A percentile compares a stretch with the other conserved stretches of the same genome.
Conservation (phyloP, 306 rosid species). For the Cercis canadensis region DNA sequence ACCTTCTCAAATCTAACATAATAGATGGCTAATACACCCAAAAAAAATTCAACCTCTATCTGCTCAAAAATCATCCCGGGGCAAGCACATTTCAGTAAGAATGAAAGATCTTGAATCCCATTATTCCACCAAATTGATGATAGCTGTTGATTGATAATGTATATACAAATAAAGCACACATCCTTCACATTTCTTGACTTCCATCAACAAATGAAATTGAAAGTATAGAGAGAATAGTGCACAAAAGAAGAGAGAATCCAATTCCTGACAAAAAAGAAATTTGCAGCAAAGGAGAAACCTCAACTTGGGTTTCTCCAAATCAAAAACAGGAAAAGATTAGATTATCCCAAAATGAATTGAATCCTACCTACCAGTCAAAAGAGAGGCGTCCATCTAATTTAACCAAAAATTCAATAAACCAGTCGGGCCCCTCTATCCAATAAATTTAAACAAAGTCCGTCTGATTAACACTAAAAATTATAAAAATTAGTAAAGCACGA, state of each 20-base stretch:
- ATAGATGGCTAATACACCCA: slow-evolving; percentile 29
- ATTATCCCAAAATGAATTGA: slow-evolving; percentile 45
- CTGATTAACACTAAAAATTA: slow-evolving; percentile 28
- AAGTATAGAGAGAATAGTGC: slow-evolving; percentile 24
- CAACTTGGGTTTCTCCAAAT: slow-evolving; percentile 57
- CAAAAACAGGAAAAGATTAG: slow-evolving; percentile 40
- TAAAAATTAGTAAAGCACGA: slow-evolving; percentile 18
- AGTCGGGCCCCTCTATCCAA: slow-evolving; percentile 35
- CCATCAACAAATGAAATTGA: slow-evolving; percentile 33
- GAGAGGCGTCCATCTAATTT: slow-evolving; percentile 47
- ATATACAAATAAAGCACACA: slow-evolving; percentile 4
- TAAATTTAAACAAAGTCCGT: slow-evolving; percentile 35
- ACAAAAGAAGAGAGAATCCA: slow-evolving; percentile 34
- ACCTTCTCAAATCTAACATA: slow-evolving; percentile 44
- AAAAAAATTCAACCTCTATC: slow-evolving; percentile 32
- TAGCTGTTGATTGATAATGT: slow-evolving; percentile 24
- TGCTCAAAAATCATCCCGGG: slow-evolving; percentile 33
- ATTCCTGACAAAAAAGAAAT: slow-evolving; percentile 37
- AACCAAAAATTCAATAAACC: slow-evolving; percentile 48
- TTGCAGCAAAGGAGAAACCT: slow-evolving; percentile 56
- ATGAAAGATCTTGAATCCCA: slow-evolving; percentile 21
- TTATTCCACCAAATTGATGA: slow-evolving; percentile 27
- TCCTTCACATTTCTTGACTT: slow-evolving; percentile 23
- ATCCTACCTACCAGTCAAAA: slow-evolving; percentile 45
- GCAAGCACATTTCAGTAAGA: slow-evolving; percentile 40